Base-by-base conservation (phyloP, 208 protist species). In the Trypanosoma conorhini region DNA sequence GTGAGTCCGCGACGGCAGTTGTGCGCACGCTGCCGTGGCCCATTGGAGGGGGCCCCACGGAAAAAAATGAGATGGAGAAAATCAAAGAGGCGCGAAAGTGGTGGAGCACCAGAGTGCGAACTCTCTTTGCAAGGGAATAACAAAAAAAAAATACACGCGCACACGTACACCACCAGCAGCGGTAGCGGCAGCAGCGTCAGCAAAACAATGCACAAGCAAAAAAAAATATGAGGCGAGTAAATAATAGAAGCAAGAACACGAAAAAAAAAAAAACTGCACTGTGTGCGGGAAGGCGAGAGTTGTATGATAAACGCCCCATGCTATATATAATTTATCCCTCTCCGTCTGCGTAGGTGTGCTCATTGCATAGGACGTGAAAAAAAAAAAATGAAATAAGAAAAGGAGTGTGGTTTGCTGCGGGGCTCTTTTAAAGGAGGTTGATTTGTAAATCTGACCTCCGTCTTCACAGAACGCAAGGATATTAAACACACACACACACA, bases 201-300 rank as follows among this genome's bases (percentile, higher is more conserved):
- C 4, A 51, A 62, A 62, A 21, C 3, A 44, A 62, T 28, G 33
- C 26, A 46, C n/a, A 70, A 73, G 54, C 40, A 52, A 64, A 72
- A 57, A 62, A 65, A 57, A 26, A 46, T 48, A 58, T 54, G 35
- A 33, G 55, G 54, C n/a, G 28, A 13, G 19, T 28, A 28, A 30
- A 61, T 42, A 56, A n/a, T n/a, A n/a, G n/a, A n/a, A n/a, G n/a
- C n/a, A 35, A 66, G 15, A 35, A 61, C 31, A 24, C 30, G n/a
- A 60, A 33, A 63, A 54, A 62, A 62, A 57, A 67, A 56, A 15
- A 67, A 15, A 21, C 8, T 30, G 5, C 24, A 35, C 22, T n/a
- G 55, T 21, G 28, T 54, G 19, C 13, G 44, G 24, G 40, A 26
- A 26, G 30, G n/a, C 58, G 46, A 44, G 19, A 40, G 10, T 13